Evolutionary conservation across 2,329 filamentous ascomycete genomes (phyloP).

Genomic region (Colletotrichum cereale): DNA sequence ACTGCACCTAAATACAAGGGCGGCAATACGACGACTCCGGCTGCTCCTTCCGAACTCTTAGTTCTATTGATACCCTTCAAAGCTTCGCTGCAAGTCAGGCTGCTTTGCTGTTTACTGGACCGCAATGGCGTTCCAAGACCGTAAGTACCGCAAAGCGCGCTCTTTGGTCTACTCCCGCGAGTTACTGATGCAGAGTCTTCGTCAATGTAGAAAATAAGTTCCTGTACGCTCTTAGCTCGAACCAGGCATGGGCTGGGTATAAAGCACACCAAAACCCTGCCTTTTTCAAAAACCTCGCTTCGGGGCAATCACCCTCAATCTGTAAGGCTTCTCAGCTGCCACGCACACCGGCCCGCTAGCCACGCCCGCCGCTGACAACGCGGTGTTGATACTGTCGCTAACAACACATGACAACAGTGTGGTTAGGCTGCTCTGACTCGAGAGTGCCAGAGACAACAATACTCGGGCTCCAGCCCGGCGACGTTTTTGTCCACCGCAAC

Average conservation of each 20-base stretch:
- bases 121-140: constrained; percentile 35
- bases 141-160: constrained; percentile 16
- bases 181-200: constrained; percentile 10
- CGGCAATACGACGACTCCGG: not conserved
- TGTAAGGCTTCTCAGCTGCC: constrained; percentile 53
- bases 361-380: not conserved
- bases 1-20: not conserved
- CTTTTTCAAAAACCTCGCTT: constrained; percentile 76
- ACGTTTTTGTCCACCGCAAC: constrained; percentile 91
- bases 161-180: too few relatives aligned
- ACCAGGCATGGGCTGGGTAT: constrained; percentile 77
- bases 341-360: not conserved
- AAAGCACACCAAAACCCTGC: constrained; percentile 75
- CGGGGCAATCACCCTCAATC: constrained; percentile 75
- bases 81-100: not conserved
- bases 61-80: not conserved
- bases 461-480: constrained; percentile 81
- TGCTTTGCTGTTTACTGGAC: not conserved
- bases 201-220: constrained; percentile 65
- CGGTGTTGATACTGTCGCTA: not conserved
- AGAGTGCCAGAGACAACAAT: constrained; percentile 87
- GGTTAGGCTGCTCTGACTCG: constrained; percentile 90
- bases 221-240: constrained; percentile 73
- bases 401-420: constrained; percentile 61
- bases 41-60: not conserved